Evolutionary conservation across 139 green algal genomes (phyloP), one percentile per base, ranked within the genome.

Genomic region (Mychonastes homosphaera): DNA sequence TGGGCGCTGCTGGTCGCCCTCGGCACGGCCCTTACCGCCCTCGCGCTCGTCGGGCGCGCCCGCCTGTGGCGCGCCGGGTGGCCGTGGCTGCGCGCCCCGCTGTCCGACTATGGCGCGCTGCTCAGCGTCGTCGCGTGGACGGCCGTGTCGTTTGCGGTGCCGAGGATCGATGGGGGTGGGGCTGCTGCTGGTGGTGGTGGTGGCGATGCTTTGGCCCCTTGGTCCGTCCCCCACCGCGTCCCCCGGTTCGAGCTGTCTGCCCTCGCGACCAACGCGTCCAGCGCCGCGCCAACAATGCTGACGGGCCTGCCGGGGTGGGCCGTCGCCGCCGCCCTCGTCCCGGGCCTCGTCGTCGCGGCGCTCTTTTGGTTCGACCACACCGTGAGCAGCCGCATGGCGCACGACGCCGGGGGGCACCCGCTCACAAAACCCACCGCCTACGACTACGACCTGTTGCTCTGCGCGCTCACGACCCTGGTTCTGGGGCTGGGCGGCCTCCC

Each of bases 351-450:
- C 51, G 91, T 96, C 46, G 71, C 84, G 0, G 61, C 89, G 3
- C 77, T 96, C 6, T 95, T 94, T 62, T 96, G 79, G 69, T 96
- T 95, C 65, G 87, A 91, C 51, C 55, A 62, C 40, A 88, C 70
- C 44, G 81, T 95, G 4, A 83, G 65, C 12, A 62, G 70, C 2
- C 78, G 87, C 69, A 53, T 95, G 51, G 87, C 85, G 0, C 85
- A 91, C 62, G 73, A 81, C 57, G 29, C 70, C 5, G 84, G 86
- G 46, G 85, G 90, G 46, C 74, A 74, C 47, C n/a, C n/a, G n/a
- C 56, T 77, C n/a, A 40, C 56, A 12, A 82, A 79, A 58, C 79
- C 81, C 4, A 28, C 79, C 10, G 76, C 85, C 27, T 91, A 90
- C 61, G 52, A 76, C 49, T 89, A 70, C 15, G 88, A 95, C 69